Evolutionary conservation across 495 filamentous ascomycete genomes (phyloP).

Genomic region (Parathielavia hyrcaniae): DNA sequence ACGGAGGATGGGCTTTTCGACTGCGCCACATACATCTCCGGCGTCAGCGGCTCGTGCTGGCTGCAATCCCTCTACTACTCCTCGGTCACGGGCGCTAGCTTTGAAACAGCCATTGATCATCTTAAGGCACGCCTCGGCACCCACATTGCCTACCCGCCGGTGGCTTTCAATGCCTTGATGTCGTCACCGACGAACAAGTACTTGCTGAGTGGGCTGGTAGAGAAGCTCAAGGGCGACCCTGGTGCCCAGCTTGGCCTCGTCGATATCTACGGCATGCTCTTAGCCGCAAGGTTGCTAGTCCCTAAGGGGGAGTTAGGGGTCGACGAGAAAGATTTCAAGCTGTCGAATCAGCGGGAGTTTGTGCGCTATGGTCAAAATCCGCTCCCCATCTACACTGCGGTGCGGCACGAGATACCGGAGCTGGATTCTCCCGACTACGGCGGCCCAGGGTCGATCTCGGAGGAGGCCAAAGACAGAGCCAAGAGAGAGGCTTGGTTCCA

Average conservation of each 20-base stretch:
- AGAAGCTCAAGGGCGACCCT: slow-evolving; percentile 79
- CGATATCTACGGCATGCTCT: slow-evolving; percentile 80
- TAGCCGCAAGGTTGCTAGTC: slow-evolving; percentile 77
- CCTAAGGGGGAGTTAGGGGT: slow-evolving; percentile 76
- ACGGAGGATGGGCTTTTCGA: slow-evolving; percentile 84
- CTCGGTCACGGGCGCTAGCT: slow-evolving; percentile 59
- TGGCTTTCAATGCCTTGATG: slow-evolving; percentile 67
- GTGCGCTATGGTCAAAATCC: slow-evolving; percentile 71
- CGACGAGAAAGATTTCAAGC: slow-evolving; percentile 70
- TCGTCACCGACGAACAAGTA: slow-evolving; percentile 87
- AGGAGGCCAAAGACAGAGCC: slow-evolving; percentile 55
- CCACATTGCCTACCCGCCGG: slow-evolving; percentile 88
- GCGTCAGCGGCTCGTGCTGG: slow-evolving; percentile 95
- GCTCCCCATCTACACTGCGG: slow-evolving; percentile 88
- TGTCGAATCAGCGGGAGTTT: slow-evolving; percentile 74
- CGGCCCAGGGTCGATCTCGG: slow-evolving; percentile 38
- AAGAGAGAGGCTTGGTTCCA: slow-evolving; percentile 86
- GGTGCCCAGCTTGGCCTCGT: slow-evolving; percentile 81
- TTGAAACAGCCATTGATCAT: slow-evolving; percentile 67
- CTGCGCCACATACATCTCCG: slow-evolving; percentile 88
- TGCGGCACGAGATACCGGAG: slow-evolving; percentile 90
- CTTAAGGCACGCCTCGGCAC: slow-evolving; percentile 75
- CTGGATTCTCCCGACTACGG: slow-evolving; percentile 40
- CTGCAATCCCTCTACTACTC: slow-evolving; percentile 84
- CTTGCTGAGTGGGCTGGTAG: slow-evolving; percentile 78